Conservation (phyloP, 768 basidiomycete genomes). For the Naganishia friedmannii region DNA sequence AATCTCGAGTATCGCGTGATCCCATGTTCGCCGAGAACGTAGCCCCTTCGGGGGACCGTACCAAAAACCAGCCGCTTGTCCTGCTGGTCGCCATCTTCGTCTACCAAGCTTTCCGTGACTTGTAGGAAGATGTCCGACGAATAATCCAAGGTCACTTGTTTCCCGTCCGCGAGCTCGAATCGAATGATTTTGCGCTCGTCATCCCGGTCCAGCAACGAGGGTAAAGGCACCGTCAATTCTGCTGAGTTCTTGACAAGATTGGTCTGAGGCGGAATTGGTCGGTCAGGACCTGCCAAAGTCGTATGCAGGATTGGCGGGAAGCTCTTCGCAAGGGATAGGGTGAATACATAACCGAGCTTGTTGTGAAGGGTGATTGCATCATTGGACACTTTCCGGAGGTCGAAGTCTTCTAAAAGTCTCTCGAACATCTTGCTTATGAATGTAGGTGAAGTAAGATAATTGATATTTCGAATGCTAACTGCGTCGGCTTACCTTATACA, state of each 20-base stretch:
- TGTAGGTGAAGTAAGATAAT: background rate
- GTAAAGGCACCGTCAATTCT: conserved; percentile 1
- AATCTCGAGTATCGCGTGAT: conserved; percentile 32
- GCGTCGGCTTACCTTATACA: background rate
- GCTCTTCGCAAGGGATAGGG: conserved; percentile 38
- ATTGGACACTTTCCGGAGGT: background rate
- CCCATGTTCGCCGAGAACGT: conserved; percentile 42
- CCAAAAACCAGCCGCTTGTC: conserved; percentile 34
- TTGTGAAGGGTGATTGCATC: conserved; percentile 27
- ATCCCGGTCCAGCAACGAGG: background rate
- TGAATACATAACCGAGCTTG: conserved; percentile 38
- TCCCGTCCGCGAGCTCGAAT: conserved; percentile 17
- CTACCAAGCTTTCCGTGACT: conserved; percentile 32
- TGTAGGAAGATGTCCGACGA: conserved; percentile 35
- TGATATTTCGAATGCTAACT: background rate
- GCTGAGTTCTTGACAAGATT: conserved; percentile 34
- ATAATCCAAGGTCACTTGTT: conserved; percentile 37
- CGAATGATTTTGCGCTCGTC: conserved; percentile 26
- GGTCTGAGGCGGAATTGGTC: conserved; percentile 44
- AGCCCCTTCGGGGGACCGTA: conserved; percentile 39
- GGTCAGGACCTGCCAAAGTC: conserved; percentile 39
- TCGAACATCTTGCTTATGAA: conserved; percentile 22
- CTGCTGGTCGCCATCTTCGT: conserved; percentile 22
- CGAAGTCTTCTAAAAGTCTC: conserved; percentile 28
- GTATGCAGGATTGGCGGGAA: conserved; percentile 37